Conservation (phyloP, 2,329 filamentous ascomycete genomes). For the Ceratocystis huliohia region DNA sequence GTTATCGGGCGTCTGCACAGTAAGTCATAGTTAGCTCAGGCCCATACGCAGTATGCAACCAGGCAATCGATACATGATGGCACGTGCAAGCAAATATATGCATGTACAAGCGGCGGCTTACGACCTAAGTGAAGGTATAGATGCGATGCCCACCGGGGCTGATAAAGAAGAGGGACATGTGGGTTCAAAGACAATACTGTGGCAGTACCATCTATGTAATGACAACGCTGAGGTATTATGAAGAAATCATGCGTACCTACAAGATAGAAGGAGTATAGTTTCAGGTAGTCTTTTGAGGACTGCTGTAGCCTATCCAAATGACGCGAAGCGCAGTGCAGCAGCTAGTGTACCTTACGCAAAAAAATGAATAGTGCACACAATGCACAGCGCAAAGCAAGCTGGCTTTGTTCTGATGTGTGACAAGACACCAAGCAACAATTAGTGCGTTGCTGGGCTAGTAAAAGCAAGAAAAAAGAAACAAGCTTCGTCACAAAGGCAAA, state of each 20-base stretch:
- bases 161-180: not conserved
- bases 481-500: not conserved
- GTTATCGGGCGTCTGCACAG: not conserved
- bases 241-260: not conserved
- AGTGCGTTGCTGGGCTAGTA: not conserved
- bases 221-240: not conserved
- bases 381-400: not conserved
- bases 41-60: not conserved
- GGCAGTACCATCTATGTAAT: not conserved
- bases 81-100: not conserved
- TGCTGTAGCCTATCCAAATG: not conserved
- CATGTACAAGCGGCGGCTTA: not conserved
- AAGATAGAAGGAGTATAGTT: not conserved
- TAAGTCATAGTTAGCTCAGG: conserved; percentile 4
- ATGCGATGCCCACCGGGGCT: not conserved
- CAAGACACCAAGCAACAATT: not conserved
- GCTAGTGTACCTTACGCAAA: not conserved
- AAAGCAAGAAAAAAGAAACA: too few relatives aligned
- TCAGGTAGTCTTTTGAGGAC: not conserved
- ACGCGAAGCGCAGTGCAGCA: not conserved
- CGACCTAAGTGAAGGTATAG: not conserved
- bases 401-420: not conserved
- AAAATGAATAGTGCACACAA: not conserved
- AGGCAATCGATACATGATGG: not conserved
- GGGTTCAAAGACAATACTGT: not conserved